Percentiles rank a stretch among this genome's conserved stretches.
Evolutionary conservation across 2,329 filamentous ascomycete genomes (phyloP).

Genomic region (Fusarium begoniae): DNA sequence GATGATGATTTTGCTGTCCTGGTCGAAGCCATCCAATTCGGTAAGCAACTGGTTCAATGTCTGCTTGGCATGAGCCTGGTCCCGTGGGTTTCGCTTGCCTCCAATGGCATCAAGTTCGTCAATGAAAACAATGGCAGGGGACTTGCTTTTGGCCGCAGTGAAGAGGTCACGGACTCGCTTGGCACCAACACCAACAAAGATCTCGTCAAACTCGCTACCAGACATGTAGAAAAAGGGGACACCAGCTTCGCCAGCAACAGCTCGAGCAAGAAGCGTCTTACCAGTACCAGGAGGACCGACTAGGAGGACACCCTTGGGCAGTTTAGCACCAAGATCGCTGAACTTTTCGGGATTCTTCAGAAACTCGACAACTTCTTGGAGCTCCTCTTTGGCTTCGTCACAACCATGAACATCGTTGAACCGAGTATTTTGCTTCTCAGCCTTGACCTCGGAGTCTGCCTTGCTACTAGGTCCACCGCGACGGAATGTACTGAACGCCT

Average conservation of each 20-base stretch:
- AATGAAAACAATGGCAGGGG: constrained; percentile 93
- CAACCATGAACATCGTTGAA: constrained; percentile 97
- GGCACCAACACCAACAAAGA: constrained; percentile 96
- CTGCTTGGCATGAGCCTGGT: constrained; percentile 95
- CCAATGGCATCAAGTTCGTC: constrained; percentile 95
- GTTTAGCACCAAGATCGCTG: constrained; percentile 91
- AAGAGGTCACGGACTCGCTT: constrained; percentile 98
- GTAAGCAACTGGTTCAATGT: constrained; percentile 97
- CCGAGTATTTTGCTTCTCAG: constrained; percentile 89
- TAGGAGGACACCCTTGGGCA: constrained; percentile 95
- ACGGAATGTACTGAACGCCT: constrained; percentile 81
- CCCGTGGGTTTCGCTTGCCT: constrained; percentile 89
- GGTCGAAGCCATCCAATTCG: constrained; percentile 95
- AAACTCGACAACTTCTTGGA: constrained; percentile 97
- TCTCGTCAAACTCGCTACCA: constrained; percentile 96
- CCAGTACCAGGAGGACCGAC: constrained; percentile 96
- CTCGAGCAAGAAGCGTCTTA: constrained; percentile 94
- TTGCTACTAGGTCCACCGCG: constrained; percentile 72
- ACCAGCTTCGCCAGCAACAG: constrained; percentile 94
- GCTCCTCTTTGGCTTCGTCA: constrained; percentile 97
- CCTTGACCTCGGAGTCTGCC: constrained; percentile 85
- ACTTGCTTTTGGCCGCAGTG: constrained; percentile 80
- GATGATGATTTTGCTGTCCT: constrained; percentile 93
- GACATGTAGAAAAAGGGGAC: constrained; percentile 99
- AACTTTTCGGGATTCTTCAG: constrained; percentile 93